Percentiles rank a stretch among this genome's conserved stretches.
Evolutionary conservation across 176 grass and related monocot genomes (phyloP).

Genomic region (Oryza officinalis): DNA sequence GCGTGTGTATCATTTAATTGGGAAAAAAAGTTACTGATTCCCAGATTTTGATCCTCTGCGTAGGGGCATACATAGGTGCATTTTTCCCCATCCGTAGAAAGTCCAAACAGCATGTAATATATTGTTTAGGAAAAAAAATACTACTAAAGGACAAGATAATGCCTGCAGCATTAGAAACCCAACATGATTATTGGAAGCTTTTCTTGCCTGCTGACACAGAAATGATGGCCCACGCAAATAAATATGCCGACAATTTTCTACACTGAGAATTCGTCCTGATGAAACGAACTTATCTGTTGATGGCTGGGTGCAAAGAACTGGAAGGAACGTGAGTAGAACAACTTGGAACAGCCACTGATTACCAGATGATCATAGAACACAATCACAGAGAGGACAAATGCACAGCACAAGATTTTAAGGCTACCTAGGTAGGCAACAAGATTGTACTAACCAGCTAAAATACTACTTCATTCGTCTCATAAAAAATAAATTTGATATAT

Average conservation of each 20-base stretch:
- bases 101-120: not conserved
- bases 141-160: not conserved
- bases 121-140: not conserved
- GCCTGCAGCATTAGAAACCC: not conserved
- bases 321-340: not conserved
- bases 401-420: not conserved
- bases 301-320: not conserved
- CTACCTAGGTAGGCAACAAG: slow-evolving; percentile 3
- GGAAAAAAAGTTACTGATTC: not conserved
- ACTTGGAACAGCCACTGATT: not conserved
- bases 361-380: not conserved
- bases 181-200: not conserved
- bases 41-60: not conserved
- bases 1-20: too few relatives aligned
- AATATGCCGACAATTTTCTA: not conserved
- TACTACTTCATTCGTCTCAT: too few relatives aligned
- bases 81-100: not conserved
- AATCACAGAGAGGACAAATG: slow-evolving; percentile 7
- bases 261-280: slow-evolving; percentile 12
- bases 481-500: too few relatives aligned
- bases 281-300: slow-evolving; percentile 11
- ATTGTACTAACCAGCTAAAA: slow-evolving; percentile 6
- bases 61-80: too few relatives aligned
- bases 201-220: not conserved
- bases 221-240: not conserved